Evolutionary conservation across 2,329 filamentous ascomycete species (phyloP).

Genomic region (Trichoderma pleuroti): DNA sequence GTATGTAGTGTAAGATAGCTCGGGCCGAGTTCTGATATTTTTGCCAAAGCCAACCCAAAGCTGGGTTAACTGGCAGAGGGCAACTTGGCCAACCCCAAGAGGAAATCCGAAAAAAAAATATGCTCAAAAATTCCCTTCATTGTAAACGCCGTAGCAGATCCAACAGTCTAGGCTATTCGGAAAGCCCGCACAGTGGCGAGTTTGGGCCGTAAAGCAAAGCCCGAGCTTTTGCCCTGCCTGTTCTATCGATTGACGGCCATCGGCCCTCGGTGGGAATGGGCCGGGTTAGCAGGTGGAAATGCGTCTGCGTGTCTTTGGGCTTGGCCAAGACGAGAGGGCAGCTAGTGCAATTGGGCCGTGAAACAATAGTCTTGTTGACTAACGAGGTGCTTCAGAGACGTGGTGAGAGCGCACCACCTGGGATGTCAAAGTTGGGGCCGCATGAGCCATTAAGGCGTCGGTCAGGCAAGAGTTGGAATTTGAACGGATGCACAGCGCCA

Average conservation of each 20-base stretch:
- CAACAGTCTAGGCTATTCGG: background rate
- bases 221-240: background rate
- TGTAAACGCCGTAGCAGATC: background rate
- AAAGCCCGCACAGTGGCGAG: slow-evolving; percentile 9
- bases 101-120: background rate
- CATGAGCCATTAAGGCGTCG: background rate
- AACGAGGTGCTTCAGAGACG: background rate
- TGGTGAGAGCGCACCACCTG: background rate
- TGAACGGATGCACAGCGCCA: background rate
- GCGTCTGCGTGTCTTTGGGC: background rate
- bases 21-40: background rate
- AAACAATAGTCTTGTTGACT: background rate
- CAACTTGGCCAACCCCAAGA: background rate
- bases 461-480: background rate
- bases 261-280: background rate
- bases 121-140: background rate
- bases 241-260: background rate
- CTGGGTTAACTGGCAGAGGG: background rate
- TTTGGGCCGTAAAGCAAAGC: background rate
- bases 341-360: background rate
- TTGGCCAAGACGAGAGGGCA: background rate
- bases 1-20: background rate
- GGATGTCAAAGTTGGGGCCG: background rate
- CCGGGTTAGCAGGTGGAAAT: background rate
- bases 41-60: background rate